Evolutionary conservation across 2,329 filamentous ascomycete species (phyloP), one percentile per base, ranked within the genome.

Genomic region (Calonectria hongkongensis): DNA sequence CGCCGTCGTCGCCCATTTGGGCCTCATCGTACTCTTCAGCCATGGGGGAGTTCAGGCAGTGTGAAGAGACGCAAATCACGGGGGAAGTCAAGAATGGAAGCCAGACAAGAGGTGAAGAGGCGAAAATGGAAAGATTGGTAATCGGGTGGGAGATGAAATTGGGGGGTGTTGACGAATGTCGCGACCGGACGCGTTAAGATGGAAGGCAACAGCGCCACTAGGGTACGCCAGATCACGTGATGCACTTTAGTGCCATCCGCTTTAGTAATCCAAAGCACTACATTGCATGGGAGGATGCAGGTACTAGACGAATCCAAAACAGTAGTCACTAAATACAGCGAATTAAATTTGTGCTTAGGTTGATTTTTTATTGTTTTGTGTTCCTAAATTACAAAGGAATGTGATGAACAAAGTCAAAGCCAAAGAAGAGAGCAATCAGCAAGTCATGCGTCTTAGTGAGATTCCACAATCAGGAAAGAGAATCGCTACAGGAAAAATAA

Each of bases 1-100:
- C 90, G 79, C 90, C 89, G 72, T 98, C 95, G 70, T 97, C 95
- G 70, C 81, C 87, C 77, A 80, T 83, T 78, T 92, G 91, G 70
- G 90, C 89, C 73, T 93, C 92, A 76, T 97, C 94, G 45, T 92
- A 91, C 74, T 93, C 84, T 47, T 87, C 84, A 16, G 86, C 85
- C 88, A 89, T 89, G 63, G 64, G 82, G 51, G 50, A 28, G 47
- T 33, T 47, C n/a, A 12, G 33, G 16, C 21, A 28, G 21, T 41
- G 18, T 27, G 36, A 41, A 25, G 54, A 4, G 21, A 10, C 10
- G 13, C n/a, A 21, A 8, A 58, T 21, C 18, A 60, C 39, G 16
- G n/a, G 33, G 36, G 15, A 12, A 51, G 65, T 56, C 50, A 13
- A 9, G 28, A 2, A 18, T 39, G 21, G 12, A 39, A 30, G 28